phyloP scores from a whole-genome alignment of 345 rosid genomes.

The Anacardium occidentale region DNA sequence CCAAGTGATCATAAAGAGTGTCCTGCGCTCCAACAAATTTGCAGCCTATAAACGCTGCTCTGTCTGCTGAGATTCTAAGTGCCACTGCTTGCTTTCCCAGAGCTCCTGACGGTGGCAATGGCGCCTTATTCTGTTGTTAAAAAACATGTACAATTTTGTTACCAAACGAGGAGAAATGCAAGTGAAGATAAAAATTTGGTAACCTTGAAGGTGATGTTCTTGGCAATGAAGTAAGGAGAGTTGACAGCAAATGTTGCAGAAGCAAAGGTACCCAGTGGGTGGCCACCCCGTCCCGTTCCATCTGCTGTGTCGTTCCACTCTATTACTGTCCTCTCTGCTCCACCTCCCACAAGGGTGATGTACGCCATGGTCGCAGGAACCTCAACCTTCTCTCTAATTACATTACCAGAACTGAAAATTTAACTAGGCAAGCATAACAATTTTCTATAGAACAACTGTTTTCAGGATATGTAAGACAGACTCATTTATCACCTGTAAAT shows the following conservation, averaged over 20 bases:
- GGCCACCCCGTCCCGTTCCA: constrained; percentile 31
- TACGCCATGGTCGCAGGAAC: constrained; percentile 45
- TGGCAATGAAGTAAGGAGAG: constrained; percentile 50
- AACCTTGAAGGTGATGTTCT: constrained; percentile 49
- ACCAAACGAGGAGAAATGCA: neutral
- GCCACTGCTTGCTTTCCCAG: constrained; percentile 48
- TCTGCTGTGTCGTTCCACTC: constrained; percentile 47
- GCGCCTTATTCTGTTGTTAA: constrained; percentile 36
- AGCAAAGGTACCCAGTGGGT: constrained; percentile 38
- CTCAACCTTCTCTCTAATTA: constrained; percentile 47
- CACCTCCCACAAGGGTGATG: constrained; percentile 39
- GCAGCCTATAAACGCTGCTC: constrained; percentile 40
- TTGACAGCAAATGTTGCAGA: constrained; percentile 50
- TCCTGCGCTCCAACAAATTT: constrained; percentile 44
- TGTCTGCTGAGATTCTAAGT: constrained; percentile 42
- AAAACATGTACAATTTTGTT: neutral
- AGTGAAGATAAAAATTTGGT: neutral
- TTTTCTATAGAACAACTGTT: too few relatives aligned
- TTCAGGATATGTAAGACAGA: neutral
- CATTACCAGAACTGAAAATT: neutral
- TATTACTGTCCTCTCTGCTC: constrained; percentile 35
- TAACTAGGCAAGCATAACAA: neutral
- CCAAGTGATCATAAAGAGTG: constrained; percentile 44
- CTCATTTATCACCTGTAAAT: constrained; percentile 29
- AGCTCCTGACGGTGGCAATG: constrained; percentile 40